Conservation (phyloP, 257 asterid genomes). For the Petunia axillaris region DNA sequence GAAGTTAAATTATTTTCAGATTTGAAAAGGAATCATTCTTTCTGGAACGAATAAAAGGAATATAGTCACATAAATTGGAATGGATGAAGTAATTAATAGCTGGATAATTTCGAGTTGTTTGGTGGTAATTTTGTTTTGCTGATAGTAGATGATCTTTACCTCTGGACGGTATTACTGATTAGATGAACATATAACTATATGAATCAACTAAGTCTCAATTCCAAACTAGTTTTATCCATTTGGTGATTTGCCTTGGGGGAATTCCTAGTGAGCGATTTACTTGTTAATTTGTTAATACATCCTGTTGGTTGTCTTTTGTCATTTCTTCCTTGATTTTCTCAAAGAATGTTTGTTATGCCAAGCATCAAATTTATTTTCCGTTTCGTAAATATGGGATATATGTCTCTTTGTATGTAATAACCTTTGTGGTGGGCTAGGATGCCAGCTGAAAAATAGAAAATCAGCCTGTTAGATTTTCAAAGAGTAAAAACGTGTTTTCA, state of each 20-base stretch:
- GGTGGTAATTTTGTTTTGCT: not conserved
- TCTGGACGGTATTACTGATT: not conserved
- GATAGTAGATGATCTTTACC: not conserved
- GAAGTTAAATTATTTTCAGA: too few species aligned
- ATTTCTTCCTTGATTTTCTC: not conserved
- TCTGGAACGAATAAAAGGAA: too few species aligned
- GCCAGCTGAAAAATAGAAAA: not conserved
- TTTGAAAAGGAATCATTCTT: too few species aligned
- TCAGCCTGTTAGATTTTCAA: not conserved
- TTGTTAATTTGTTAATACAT: conserved; percentile 12
- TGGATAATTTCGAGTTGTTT: not conserved
- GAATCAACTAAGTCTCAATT: conserved; percentile 1
- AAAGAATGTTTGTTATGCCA: not conserved
- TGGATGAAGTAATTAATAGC: too few species aligned
- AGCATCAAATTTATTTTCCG: not conserved
- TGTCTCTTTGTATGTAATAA: not conserved
- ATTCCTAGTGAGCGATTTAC: not conserved
- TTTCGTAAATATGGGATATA: conserved; percentile 15
- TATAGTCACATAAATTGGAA: too few species aligned
- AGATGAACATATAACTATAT: not conserved
- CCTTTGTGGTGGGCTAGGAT: conserved; percentile 1
- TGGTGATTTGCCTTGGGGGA: not conserved
- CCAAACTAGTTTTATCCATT: not conserved
- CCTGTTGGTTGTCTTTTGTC: not conserved
- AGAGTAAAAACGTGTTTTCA: not conserved